Evolutionary conservation across 306 rosid genomes (phyloP).

Genomic region (Cucumis melo): DNA sequence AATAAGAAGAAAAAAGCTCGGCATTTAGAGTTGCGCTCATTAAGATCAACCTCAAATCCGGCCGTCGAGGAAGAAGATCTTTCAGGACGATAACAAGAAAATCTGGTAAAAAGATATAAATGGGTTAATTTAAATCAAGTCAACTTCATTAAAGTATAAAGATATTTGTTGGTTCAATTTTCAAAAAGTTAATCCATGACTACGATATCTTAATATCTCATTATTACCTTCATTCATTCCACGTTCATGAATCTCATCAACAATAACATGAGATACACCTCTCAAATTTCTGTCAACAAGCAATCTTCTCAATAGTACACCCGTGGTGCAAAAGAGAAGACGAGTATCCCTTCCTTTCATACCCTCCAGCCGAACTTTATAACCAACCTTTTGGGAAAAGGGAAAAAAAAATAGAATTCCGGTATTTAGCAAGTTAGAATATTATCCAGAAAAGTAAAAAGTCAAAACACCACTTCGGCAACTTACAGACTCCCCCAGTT

Average conservation of each 20-base stretch:
- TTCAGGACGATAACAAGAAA: slow-evolving; percentile 39
- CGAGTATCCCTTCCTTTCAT: slow-evolving; percentile 84
- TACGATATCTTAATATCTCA: neutral
- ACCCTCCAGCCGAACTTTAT: slow-evolving; percentile 93
- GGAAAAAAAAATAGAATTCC: neutral
- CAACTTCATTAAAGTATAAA: slow-evolving; percentile 52
- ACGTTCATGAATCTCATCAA: slow-evolving; percentile 98
- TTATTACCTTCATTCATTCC: slow-evolving; percentile 93
- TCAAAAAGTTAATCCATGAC: slow-evolving; percentile 6
- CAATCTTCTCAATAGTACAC: slow-evolving; percentile 80
- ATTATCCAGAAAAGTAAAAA: neutral
- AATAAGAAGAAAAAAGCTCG: slow-evolving; percentile 39
- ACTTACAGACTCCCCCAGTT: slow-evolving; percentile 39
- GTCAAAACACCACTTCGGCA: neutral
- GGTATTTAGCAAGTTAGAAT: neutral
- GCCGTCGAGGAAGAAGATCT: slow-evolving; percentile 39
- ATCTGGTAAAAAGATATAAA: slow-evolving; percentile 15
- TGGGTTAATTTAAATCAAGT: neutral
- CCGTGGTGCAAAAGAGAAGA: slow-evolving; percentile 95
- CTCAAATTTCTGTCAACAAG: slow-evolving; percentile 74
- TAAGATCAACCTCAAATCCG: slow-evolving; percentile 30
- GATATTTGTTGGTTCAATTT: neutral
- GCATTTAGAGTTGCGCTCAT: slow-evolving; percentile 42
- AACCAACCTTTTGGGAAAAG: slow-evolving; percentile 59
- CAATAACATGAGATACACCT: slow-evolving; percentile 82